These are phyloP conservation scores for Phaeophleospora eucalypticola DNA, from an alignment of 2,329 filamentous ascomycete species.

Conservation along the genomic window DNA sequence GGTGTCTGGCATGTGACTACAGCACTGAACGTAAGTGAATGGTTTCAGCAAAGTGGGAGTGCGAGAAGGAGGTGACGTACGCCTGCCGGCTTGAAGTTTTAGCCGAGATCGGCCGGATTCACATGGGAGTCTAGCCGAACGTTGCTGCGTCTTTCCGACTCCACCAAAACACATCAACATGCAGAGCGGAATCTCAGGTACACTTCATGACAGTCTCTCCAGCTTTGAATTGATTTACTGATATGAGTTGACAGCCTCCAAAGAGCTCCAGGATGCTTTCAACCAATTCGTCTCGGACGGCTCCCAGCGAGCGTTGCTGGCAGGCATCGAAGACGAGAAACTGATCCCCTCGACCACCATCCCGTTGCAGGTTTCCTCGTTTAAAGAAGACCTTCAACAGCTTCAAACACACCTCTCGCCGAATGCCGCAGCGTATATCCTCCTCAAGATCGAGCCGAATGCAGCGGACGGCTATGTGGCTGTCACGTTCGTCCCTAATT, in stretches of 20 bases:
- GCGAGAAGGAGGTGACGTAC: neutral
- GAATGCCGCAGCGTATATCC: constrained; percentile 66
- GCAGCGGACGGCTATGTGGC: constrained; percentile 53
- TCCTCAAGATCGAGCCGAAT: constrained; percentile 64
- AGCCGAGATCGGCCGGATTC: neutral
- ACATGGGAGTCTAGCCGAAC: neutral
- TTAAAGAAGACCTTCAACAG: constrained; percentile 60
- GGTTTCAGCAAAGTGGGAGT: neutral
- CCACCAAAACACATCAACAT: constrained; percentile 43
- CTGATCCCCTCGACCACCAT: constrained; percentile 60
- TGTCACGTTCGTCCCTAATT: constrained; percentile 74
- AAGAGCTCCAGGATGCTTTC: constrained; percentile 73
- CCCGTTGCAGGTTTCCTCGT: constrained; percentile 49
- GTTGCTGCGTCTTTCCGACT: neutral
- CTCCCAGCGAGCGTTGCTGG: constrained; percentile 65
- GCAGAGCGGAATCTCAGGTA: constrained; percentile 77
- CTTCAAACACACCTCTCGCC: constrained; percentile 62
- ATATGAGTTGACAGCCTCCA: constrained; percentile 55
- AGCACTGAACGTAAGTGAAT: neutral
- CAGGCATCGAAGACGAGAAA: constrained; percentile 65
- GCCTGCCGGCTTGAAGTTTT: too few species aligned
- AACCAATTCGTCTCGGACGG: constrained; percentile 60
- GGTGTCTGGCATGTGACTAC: constrained; percentile 1
- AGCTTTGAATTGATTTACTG: neutral
- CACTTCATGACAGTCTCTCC: constrained; percentile 1